A percentile compares a stretch with the other conserved stretches of the same genome.
Evolutionary conservation across 129 eudicot genomes (phyloP).

Genomic region (Gnaphalium uliginosum): DNA sequence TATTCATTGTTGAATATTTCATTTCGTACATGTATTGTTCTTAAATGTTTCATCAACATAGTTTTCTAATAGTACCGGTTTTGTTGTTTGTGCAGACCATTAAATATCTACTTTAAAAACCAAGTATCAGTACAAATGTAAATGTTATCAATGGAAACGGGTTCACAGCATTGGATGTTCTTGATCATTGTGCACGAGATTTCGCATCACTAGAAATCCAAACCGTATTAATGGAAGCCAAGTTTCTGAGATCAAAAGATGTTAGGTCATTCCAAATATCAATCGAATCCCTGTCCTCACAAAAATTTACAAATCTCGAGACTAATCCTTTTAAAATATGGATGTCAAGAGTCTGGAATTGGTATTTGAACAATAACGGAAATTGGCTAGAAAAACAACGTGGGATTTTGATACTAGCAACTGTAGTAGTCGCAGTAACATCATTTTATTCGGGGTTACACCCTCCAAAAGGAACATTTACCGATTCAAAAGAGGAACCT

Average conservation of each 20-base stretch:
- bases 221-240: constrained; percentile 21
- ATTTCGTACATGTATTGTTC: too few relatives aligned
- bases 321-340: constrained; percentile 2
- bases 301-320: not conserved
- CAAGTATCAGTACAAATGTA: constrained; percentile 6
- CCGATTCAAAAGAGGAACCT: constrained; percentile 14
- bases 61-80: too few relatives aligned
- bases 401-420: constrained; percentile 23
- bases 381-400: constrained; percentile 44
- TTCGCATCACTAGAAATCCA: not conserved
- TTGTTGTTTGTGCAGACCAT: constrained; percentile 17
- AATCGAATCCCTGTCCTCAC: not conserved
- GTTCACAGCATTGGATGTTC: constrained; percentile 26
- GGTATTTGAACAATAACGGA: constrained; percentile 13
- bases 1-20: too few relatives aligned
- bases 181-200: constrained; percentile 21
- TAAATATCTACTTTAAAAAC: constrained; percentile 7
- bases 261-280: not conserved
- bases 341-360: constrained; percentile 21
- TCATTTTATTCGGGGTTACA: constrained; percentile 27
- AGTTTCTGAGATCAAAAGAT: constrained; percentile 4
- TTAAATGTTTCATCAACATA: too few relatives aligned
- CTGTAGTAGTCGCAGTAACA: constrained; percentile 19
- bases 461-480: constrained; percentile 38
- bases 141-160: constrained; percentile 20